Evolutionary conservation across 2,329 filamentous ascomycete species (phyloP).

Genomic region (Teratosphaeria destructans): DNA sequence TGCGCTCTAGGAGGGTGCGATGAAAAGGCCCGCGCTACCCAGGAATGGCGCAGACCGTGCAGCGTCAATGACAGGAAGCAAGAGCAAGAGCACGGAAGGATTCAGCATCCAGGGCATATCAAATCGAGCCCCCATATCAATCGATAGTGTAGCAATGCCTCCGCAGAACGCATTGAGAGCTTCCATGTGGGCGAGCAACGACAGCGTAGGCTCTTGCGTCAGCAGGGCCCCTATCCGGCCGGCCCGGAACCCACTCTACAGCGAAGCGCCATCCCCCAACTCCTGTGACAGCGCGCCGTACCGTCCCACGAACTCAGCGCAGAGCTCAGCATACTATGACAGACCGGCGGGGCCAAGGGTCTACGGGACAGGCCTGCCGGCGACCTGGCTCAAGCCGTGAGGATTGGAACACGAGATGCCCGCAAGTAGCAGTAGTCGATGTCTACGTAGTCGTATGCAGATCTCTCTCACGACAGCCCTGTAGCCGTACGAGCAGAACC

Average conservation of each 20-base stretch:
- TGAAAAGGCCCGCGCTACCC: not conserved
- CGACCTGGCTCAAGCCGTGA: not conserved
- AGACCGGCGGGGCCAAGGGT: not conserved
- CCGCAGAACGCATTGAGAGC: not conserved
- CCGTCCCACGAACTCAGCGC: not conserved
- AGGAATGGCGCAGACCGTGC: not conserved
- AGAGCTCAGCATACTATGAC: not conserved
- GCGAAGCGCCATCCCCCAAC: not conserved
- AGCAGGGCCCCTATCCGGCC: not conserved
- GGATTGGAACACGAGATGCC: too few relatives aligned
- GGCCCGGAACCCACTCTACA: not conserved
- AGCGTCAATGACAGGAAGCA: not conserved
- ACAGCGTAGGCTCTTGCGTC: not conserved
- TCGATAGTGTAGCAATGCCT: not conserved
- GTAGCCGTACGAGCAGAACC: too few relatives aligned
- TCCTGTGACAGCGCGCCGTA: not conserved
- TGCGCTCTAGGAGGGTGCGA: slow-evolving; percentile 3
- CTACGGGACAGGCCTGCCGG: not conserved
- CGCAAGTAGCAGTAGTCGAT: too few relatives aligned
- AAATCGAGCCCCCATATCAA: not conserved
- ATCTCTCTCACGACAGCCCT: too few relatives aligned
- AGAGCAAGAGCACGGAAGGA: not conserved
- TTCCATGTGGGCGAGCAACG: not conserved
- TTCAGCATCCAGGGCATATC: not conserved
- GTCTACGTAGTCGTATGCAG: too few relatives aligned